Evolutionary conservation across 2,329 filamentous ascomycete species (phyloP), one percentile per base, ranked within the genome.

Genomic region (Botrytis paeoniae): DNA sequence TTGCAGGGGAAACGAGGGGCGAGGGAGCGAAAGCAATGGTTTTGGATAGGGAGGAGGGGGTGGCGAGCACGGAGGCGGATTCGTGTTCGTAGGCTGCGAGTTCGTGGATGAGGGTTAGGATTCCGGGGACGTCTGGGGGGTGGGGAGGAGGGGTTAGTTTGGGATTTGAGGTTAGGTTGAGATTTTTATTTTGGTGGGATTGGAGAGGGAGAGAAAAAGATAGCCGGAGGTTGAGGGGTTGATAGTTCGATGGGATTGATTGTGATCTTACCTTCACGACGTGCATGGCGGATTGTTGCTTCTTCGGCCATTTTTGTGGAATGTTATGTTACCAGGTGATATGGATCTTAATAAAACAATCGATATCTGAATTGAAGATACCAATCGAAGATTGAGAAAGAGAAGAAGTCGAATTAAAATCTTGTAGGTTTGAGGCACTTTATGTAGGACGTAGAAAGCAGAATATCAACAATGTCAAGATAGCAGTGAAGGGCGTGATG

Each of bases 81-180:
- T 92, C 92, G 41, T 95, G 90, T 82, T 98, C 94, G 85, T 98
- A 97, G 78, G 91, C 89, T 77, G 95, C 95, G 14, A 98, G 90
- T 80, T 94, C 95, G 71, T 89, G 88, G 83, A 98, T 94, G 80
- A 98, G 86, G 77, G 86, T 83, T 39, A 97, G 89, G 81, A 98
- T 97, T n/a, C 86, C 85, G 37, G 91, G 88, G 73, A 97, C 89
- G 80, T 98, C 95, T 97, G 76, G 22, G 22, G 16, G 0, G 22
- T 20, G 66, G 48, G 7, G 35, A 51, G 22, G 22, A 1, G 5
- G 32, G 7, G 16, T 72, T 72, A 69, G 70, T 68, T 35, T 41
- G 35, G 25, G 2, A 1, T 16, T n/a, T n/a, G 10, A 6, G 7
- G 14, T 22, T 41, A n/a, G 14, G 25, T 12, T 68, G 16, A 14